Conservation (phyloP, 768 basidiomycete species). For the Auricularia heimuer region DNA sequence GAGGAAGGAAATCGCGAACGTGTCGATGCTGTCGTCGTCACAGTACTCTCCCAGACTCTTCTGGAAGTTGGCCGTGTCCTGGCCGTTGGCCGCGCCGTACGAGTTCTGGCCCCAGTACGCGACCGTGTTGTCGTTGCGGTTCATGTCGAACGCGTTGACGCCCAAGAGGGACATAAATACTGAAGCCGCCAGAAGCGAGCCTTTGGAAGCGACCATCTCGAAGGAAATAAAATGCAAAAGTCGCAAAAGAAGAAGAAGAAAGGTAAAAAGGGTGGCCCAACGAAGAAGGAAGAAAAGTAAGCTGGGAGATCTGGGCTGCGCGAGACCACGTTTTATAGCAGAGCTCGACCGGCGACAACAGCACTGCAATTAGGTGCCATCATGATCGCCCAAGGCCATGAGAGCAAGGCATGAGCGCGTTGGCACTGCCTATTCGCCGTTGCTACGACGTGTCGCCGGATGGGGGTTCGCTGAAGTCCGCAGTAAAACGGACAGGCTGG, state of each 20-base stretch:
- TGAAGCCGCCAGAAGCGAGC: not conserved
- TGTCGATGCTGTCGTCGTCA: constrained; percentile 58
- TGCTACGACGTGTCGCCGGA: not conserved
- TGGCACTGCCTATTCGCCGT: not conserved
- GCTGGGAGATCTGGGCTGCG: not conserved
- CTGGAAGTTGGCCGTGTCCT: constrained; percentile 46
- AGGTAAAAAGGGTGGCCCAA: not conserved
- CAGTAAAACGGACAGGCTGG: not conserved
- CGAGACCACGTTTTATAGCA: not conserved
- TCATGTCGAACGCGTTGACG: not conserved
- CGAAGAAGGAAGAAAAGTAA: not conserved
- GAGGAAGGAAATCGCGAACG: constrained; percentile 59
- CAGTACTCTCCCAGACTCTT: constrained; percentile 44
- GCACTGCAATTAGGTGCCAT: not conserved
- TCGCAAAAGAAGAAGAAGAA: not conserved
- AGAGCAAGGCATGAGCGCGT: not conserved
- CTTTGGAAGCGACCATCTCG: not conserved
- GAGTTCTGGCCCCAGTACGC: constrained; percentile 22
- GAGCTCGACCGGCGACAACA: not conserved
- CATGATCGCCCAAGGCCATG: not conserved
- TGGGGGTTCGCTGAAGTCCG: not conserved
- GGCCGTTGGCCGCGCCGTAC: constrained; percentile 45
- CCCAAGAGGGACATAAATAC: not conserved
- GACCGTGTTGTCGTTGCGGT: not conserved
- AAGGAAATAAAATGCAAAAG: not conserved